phyloP scores from a whole-genome alignment of 2,329 filamentous ascomycete genomes.

The Ascocoryne sarcoides region DNA sequence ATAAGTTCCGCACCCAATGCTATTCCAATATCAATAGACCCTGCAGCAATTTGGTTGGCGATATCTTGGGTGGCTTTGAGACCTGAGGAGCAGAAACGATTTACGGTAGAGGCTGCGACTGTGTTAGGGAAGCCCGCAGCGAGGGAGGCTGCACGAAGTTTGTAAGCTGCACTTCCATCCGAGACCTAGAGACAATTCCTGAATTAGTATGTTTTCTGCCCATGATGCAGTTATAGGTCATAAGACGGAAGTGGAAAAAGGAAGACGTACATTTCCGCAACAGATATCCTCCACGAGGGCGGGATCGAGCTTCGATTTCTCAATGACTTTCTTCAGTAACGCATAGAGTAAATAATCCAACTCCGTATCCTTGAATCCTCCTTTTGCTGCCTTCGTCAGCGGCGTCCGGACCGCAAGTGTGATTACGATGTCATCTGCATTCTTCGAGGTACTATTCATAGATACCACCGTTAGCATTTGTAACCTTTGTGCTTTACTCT shows the following conservation, averaged over 20 bases:
- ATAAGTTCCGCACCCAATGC: conserved; percentile 87
- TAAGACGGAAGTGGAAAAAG: neutral
- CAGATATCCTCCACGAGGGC: conserved; percentile 81
- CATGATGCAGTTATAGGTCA: too few species aligned
- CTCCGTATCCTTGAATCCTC: conserved; percentile 87
- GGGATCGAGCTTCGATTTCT: conserved; percentile 70
- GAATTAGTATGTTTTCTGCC: neutral
- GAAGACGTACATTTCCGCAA: conserved; percentile 69
- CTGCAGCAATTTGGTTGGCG: conserved; percentile 72
- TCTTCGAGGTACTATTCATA: conserved; percentile 67
- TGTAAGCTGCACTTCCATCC: conserved; percentile 81
- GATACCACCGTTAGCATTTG: conserved; percentile 21
- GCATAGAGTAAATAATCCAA: conserved; percentile 83
- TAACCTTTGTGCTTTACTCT: neutral
- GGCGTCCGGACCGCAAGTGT: conserved; percentile 87
- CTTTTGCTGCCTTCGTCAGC: conserved; percentile 80
- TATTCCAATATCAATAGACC: conserved; percentile 79
- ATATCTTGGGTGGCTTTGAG: conserved; percentile 95
- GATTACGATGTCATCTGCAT: conserved; percentile 93
- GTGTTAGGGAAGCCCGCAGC: conserved; percentile 93
- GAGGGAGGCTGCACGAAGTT: conserved; percentile 77
- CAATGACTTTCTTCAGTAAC: conserved; percentile 65
- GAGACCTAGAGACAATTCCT: conserved; percentile 51
- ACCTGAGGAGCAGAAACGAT: conserved; percentile 96
- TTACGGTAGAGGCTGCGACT: conserved; percentile 68